Base-by-base conservation (phyloP, 2,329 filamentous ascomycete genomes). In the Cladophialophora exuberans region DNA sequence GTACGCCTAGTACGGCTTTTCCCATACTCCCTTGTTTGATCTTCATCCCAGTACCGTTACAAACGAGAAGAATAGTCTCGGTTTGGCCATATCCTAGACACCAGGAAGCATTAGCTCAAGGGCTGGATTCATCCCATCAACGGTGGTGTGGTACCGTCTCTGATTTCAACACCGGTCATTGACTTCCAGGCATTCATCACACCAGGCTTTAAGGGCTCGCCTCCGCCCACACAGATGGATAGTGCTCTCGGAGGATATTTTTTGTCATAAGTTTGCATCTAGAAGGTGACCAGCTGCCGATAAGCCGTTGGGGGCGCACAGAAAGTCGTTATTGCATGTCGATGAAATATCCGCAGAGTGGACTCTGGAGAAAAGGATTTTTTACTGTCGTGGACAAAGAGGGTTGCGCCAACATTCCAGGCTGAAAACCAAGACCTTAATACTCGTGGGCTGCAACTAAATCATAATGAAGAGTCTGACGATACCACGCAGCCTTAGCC, bases 51-150 rank as follows among this genome's bases (percentile, higher is more conserved):
- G 57, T 63, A 41, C 70, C 68, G 55, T 73, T 74, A 15, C 69
- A 70, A 47, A 69, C 72, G 1, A 72, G 56, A 3, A 73, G 62
- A 6, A 72, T 67, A 4, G 70, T 72, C 52, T 74, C 72, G 7
- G 69, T 72, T 53, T 74, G 71, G 2, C 71, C 72, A 43, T 72
- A 74, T n/a, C n/a, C n/a, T n/a, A n/a, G n/a, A n/a, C n/a, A n/a
- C n/a, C n/a, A n/a, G n/a, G n/a, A n/a, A n/a, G n/a, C n/a, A n/a
- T n/a, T n/a, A n/a, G n/a, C n/a, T n/a, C n/a, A n/a, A n/a, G n/a
- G n/a, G n/a, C n/a, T n/a, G n/a, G n/a, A n/a, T n/a, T n/a, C n/a
- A n/a, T n/a, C n/a, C n/a, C n/a, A n/a, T n/a, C n/a, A n/a, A n/a
- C n/a, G n/a, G n/a, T n/a, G n/a, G n/a, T n/a, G n/a, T n/a, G n/a